A percentile compares a stretch with the other conserved stretches of the same genome.
phyloP scores from a whole-genome alignment of 2,329 filamentous ascomycete genomes.

The Claviceps cyperi region DNA sequence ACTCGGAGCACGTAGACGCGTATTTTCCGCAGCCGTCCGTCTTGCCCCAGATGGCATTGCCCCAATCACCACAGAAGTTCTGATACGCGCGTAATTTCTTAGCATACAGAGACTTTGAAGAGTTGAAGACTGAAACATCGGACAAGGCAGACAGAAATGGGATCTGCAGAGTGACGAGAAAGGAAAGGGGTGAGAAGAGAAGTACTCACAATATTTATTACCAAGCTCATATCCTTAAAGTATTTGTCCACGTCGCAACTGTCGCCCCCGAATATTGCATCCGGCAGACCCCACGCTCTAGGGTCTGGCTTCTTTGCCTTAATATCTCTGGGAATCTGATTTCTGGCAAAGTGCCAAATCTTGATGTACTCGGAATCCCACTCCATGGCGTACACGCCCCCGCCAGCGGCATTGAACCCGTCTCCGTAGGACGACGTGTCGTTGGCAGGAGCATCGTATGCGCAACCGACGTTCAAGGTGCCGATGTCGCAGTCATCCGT shows the following conservation, averaged over 20 bases:
- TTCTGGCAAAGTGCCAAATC: constrained; percentile 65
- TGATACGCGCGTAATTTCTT: constrained; percentile 8
- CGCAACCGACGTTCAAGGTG: constrained; percentile 28
- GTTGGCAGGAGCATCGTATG: constrained; percentile 23
- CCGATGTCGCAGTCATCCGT: constrained; percentile 24
- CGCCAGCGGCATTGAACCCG: constrained; percentile 49
- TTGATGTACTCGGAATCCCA: constrained; percentile 56
- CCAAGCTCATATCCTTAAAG: constrained; percentile 56
- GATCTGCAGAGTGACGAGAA: no score
- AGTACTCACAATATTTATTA: constrained; percentile 47
- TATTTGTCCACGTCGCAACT: constrained; percentile 50
- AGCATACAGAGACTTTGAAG: no score
- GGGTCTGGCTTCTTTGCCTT: constrained; percentile 44
- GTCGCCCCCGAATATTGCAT: constrained; percentile 51
- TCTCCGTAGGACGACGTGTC: constrained; percentile 41
- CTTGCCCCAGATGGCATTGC: constrained; percentile 31
- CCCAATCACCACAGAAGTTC: constrained; percentile 69
- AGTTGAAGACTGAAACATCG: no score
- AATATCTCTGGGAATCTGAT: constrained; percentile 51
- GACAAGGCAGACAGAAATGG: no score
- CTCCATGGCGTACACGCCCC: constrained; percentile 56
- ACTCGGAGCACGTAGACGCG: constrained; percentile 31
- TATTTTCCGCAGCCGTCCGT: constrained; percentile 23
- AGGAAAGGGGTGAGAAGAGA: neutral
- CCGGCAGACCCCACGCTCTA: constrained; percentile 50